Base-by-base conservation (phyloP, 768 basidiomycete species). In the Jaapia argillacea region DNA sequence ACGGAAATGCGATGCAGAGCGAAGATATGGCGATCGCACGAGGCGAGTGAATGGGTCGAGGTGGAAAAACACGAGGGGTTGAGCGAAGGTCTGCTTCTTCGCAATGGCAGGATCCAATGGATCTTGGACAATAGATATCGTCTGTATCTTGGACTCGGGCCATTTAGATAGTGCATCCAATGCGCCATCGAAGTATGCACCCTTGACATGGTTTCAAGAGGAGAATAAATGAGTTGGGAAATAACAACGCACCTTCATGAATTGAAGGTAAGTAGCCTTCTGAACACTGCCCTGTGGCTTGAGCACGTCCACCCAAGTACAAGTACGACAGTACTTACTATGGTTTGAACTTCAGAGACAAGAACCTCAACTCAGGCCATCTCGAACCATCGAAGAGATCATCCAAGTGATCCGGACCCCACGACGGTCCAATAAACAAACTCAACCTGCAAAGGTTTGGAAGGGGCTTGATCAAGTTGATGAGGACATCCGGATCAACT, bases 51-150 rank as follows among this genome's bases (percentile, higher is more conserved):
- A 60, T 28, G 68, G 58, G 27, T 81, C 74, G 44, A 94, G 66
- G 33, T 71, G 72, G 58, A 85, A 85, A 63, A 92, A 89, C 2
- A 90, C 86, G 49, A 96, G 71, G 1, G 92, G 92, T 54, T 94
- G 92, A 1, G 91, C 92, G 48, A 85, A 84, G 26, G 63, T 52
- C 13, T 51, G 48, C 24, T 33, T 57, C 4, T 52, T 57, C 12
- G 65, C 64, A 25, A 67, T 55, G 23, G 63, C 59, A 1, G 66
- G 54, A 28, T 72, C 67, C 3, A 77, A 59, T 2, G 77, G 71
- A 48, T 85, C 84, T 60, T 86, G 83, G 7, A 83, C 65, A 38
- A 86, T 72, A 3, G 81, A 85, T 2, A 85, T 53, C 0, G 61
- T 59, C 1, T 66, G 61, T 2, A 82, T 58, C 13, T 59, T 49